Percentiles rank a stretch among this genome's conserved stretches.
These are phyloP conservation scores for Ceratocystis destructans DNA, from an alignment of 2,329 filamentous ascomycete genomes.

Conservation along the genomic window DNA sequence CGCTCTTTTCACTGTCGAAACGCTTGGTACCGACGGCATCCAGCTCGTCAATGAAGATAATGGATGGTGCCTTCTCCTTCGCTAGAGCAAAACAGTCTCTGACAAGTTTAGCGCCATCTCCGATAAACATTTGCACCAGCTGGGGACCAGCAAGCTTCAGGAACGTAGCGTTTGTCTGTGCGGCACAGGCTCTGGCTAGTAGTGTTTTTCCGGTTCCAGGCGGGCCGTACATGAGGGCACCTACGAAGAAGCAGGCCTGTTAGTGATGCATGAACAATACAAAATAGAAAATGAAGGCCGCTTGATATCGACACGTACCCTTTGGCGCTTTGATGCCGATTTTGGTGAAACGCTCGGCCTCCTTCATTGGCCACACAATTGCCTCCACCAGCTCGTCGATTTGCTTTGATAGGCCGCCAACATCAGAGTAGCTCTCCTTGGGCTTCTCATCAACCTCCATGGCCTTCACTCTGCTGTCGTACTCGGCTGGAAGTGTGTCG, in stretches of 20 bases:
- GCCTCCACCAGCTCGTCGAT: slow-evolving; percentile 98
- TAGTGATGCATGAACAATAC: slow-evolving; percentile 19
- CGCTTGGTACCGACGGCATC: slow-evolving; percentile 98
- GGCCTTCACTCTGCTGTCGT: slow-evolving; percentile 96
- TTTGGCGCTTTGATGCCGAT: slow-evolving; percentile 99
- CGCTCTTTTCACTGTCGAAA: slow-evolving; percentile 96
- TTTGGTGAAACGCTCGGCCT: slow-evolving; percentile 97
- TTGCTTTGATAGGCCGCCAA: slow-evolving; percentile 94
- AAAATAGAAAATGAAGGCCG: not conserved
- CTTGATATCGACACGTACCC: slow-evolving; percentile 46
- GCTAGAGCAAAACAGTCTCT: slow-evolving; percentile 94
- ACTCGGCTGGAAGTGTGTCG: slow-evolving; percentile 92
- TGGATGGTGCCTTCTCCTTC: slow-evolving; percentile 96
- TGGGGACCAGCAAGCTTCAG: slow-evolving; percentile 95
- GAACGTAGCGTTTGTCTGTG: slow-evolving; percentile 96
- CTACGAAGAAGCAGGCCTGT: slow-evolving; percentile 33
- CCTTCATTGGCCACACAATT: slow-evolving; percentile 99
- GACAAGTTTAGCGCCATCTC: slow-evolving; percentile 93
- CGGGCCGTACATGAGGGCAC: slow-evolving; percentile 94
- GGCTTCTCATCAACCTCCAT: slow-evolving; percentile 99
- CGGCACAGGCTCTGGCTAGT: slow-evolving; percentile 86
- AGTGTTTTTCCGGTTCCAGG: slow-evolving; percentile 85
- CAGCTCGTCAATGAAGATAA: slow-evolving; percentile 98
- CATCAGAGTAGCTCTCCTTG: slow-evolving; percentile 96
- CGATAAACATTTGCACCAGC: slow-evolving; percentile 98